These are phyloP conservation scores for Plasmodium malariae DNA, from an alignment of 169 alveolate genomes.

Conservation along the genomic window DNA sequence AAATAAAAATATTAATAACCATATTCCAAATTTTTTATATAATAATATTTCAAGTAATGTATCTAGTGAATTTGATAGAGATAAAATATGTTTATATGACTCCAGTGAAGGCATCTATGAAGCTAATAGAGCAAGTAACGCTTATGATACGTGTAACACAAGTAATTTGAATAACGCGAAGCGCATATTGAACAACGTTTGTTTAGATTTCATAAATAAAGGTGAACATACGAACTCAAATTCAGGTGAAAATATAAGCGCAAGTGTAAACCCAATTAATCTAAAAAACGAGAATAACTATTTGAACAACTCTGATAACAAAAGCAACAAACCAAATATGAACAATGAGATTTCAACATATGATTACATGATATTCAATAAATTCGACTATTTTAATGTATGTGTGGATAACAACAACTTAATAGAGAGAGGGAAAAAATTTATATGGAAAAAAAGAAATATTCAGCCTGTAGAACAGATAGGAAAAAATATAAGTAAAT, in stretches of 20 bases:
- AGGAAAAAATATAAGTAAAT: constrained; percentile 15
- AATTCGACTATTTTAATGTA: constrained; percentile 3
- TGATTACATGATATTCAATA: constrained; percentile 21
- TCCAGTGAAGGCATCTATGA: not conserved
- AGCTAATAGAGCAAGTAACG: constrained; percentile 3
- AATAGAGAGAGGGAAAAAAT: constrained; percentile 18
- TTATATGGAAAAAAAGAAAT: constrained; percentile 6
- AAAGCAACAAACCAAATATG: not conserved
- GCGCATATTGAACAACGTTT: too few relatives aligned
- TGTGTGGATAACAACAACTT: constrained; percentile 1
- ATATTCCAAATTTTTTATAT: constrained; percentile 2
- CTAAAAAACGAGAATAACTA: constrained; percentile 13
- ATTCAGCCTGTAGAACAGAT: constrained; percentile 27
- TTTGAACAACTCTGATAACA: constrained; percentile 11
- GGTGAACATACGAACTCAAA: not conserved
- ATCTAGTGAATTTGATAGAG: constrained; percentile 7
- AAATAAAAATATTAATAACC: not conserved
- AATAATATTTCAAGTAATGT: not conserved
- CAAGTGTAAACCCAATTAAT: not conserved
- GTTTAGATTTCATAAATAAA: not conserved
- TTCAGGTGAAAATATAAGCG: constrained; percentile 4
- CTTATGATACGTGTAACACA: too few relatives aligned
- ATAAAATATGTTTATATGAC: not conserved
- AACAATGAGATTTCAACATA: constrained; percentile 29
- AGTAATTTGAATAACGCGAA: not conserved